A percentile compares a stretch with the other conserved stretches of the same genome.
phyloP scores from a whole-genome alignment of 495 filamentous ascomycete species.

The Astrothelium macrocarpum region DNA sequence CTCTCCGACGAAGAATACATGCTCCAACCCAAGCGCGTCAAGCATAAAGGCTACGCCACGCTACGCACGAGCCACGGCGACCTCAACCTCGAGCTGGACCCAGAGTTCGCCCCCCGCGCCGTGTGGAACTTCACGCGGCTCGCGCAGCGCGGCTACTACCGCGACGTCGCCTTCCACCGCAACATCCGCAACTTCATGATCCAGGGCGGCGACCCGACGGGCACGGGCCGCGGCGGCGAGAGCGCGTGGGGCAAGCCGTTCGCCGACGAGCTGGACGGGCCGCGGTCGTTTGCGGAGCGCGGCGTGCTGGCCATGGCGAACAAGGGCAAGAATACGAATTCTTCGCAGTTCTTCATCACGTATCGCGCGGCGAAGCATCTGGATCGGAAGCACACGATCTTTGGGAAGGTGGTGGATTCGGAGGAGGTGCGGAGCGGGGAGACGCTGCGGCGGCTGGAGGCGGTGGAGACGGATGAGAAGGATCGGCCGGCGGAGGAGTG shows the following conservation, averaged over 20 bases:
- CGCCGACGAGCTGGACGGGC: slow-evolving; percentile 85
- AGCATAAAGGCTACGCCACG: slow-evolving; percentile 79
- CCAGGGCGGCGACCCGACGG: slow-evolving; percentile 90
- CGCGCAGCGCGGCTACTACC: slow-evolving; percentile 83
- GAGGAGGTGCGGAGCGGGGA: slow-evolving; percentile 35
- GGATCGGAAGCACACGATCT: slow-evolving; percentile 93
- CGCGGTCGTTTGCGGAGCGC: slow-evolving; percentile 63
- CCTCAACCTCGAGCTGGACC: slow-evolving; percentile 80
- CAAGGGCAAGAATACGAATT: slow-evolving; percentile 96
- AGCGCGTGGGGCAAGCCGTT: slow-evolving; percentile 89
- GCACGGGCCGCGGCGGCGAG: slow-evolving; percentile 77
- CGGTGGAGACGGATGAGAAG: slow-evolving; percentile 52
- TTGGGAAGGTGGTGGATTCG: slow-evolving; percentile 74
- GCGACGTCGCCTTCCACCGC: slow-evolving; percentile 71
- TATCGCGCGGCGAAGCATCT: slow-evolving; percentile 77
- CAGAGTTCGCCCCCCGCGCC: slow-evolving; percentile 80
- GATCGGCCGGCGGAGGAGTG: slow-evolving; percentile 68
- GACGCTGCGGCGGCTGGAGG: slow-evolving; percentile 65
- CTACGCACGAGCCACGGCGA: slow-evolving; percentile 76
- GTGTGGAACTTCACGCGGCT: slow-evolving; percentile 96
- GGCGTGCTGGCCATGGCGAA: slow-evolving; percentile 76
- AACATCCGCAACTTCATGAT: slow-evolving; percentile 97
- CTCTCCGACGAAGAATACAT: slow-evolving; percentile 93
- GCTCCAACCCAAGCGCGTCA: slow-evolving; percentile 78
- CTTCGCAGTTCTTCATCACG: slow-evolving; percentile 88